These are phyloP conservation scores for Apiotrichum sp. DNA, from an alignment of 1,284 basidiomycete genomes.

Conservation along the genomic window DNA sequence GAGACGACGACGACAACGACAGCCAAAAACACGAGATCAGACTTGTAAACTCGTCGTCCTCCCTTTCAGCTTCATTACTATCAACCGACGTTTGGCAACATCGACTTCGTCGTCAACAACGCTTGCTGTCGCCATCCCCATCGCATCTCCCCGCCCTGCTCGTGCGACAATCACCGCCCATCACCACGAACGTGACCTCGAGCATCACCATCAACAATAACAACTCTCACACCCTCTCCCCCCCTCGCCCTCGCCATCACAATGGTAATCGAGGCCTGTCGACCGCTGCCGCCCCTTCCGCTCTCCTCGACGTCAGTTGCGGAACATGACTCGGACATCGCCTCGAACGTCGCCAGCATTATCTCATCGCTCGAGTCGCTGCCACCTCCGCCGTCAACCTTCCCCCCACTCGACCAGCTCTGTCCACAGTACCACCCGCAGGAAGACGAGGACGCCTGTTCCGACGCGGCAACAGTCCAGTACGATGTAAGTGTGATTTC, in stretches of 20 bases:
- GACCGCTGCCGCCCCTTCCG: not conserved
- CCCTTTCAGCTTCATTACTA: no score
- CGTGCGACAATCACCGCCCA: no score
- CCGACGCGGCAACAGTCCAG: not conserved
- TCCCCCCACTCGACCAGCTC: not conserved
- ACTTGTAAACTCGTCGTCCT: no score
- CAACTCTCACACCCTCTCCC: not conserved
- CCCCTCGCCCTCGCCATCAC: not conserved
- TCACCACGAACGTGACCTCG: no score
- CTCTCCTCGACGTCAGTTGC: not conserved
- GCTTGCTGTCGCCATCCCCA: no score
- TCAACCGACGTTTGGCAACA: no score
- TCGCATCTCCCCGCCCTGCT: no score
- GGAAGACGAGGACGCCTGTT: not conserved
- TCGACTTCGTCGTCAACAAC: no score
- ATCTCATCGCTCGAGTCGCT: slow-evolving; percentile 1
- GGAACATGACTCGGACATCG: not conserved
- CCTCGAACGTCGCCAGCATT: not conserved
- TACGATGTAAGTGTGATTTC: not conserved
- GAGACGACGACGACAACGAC: no score
- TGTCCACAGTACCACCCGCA: not conserved
- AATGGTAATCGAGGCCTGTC: not conserved
- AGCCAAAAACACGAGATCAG: no score
- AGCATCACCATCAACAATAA: not conserved
- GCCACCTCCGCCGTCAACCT: not conserved